A percentile compares a stretch with the other conserved stretches of the same genome.
phyloP scores from a whole-genome alignment of 2,329 filamentous ascomycete species.

The Verticillium nubilum region DNA sequence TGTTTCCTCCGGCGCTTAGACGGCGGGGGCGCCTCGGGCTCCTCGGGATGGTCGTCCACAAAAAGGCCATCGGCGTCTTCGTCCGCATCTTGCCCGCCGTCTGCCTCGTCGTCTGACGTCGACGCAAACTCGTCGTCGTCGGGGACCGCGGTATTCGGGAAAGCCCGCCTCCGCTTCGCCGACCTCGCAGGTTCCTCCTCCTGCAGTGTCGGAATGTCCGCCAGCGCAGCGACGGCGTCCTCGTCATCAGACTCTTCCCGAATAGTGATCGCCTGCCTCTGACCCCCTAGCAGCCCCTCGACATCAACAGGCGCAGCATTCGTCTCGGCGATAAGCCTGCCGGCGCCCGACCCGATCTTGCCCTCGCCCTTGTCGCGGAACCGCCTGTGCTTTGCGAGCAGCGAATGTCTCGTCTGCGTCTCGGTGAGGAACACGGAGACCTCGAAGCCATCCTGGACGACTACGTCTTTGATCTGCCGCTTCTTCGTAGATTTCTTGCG shows the following conservation, averaged over 20 bases:
- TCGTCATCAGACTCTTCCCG: conserved; percentile 55
- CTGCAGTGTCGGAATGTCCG: conserved; percentile 45
- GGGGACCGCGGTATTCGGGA: conserved; percentile 11
- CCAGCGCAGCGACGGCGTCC: conserved; percentile 48
- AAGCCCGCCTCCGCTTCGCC: conserved; percentile 16
- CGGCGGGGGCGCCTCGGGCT: conserved; percentile 25
- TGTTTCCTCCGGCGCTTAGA: conserved; percentile 40
- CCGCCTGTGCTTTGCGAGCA: conserved; percentile 80
- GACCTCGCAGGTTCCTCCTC: conserved; percentile 17
- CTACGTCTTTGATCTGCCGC: conserved; percentile 74
- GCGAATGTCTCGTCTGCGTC: conserved; percentile 74
- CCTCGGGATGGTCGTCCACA: conserved; percentile 14
- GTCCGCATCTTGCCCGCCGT: conserved; percentile 23
- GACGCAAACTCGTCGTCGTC: conserved; percentile 25
- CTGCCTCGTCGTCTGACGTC: conserved; percentile 20
- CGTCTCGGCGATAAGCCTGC: conserved; percentile 52
- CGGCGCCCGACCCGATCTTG: conserved; percentile 56
- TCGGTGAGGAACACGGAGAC: conserved; percentile 92
- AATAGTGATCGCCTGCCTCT: conserved; percentile 28
- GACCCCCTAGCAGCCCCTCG: conserved; percentile 29
- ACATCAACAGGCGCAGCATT: conserved; percentile 49
- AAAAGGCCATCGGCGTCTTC: conserved; percentile 29
- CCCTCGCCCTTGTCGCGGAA: conserved; percentile 55
- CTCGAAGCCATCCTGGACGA: conserved; percentile 89
- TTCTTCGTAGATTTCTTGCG: conserved; percentile 65